These are phyloP conservation scores for Wickerhamiella azymoides DNA, from an alignment of 805 yeast species.

Conservation along the genomic window DNA sequence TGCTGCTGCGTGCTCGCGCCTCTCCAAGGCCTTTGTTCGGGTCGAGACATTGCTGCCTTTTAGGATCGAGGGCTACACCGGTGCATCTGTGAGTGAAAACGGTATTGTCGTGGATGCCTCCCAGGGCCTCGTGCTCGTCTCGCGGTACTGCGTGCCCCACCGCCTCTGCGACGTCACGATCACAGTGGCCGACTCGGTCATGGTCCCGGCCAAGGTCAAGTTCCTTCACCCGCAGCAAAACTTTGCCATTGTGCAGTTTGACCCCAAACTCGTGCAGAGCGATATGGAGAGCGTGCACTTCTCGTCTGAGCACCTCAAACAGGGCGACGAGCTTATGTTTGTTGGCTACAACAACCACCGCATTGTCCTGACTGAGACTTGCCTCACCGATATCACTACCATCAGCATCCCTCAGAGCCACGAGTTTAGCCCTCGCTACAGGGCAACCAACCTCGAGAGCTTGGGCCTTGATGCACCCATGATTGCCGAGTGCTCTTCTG, in stretches of 20 bases:
- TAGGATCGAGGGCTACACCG: slow-evolving; percentile 62
- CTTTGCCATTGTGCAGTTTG: slow-evolving; percentile 44
- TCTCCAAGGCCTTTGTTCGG: slow-evolving; percentile 57
- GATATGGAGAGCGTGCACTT: slow-evolving; percentile 51
- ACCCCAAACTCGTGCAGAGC: slow-evolving; percentile 58
- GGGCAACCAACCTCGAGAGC: slow-evolving; percentile 74
- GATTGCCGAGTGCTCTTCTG: slow-evolving; percentile 63
- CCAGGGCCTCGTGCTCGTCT: slow-evolving; percentile 65
- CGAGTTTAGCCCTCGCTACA: slow-evolving; percentile 58
- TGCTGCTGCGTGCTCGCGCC: slow-evolving; percentile 35
- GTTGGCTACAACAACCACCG: slow-evolving; percentile 68
- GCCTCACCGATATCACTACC: slow-evolving; percentile 62
- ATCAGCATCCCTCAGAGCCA: slow-evolving; percentile 53
- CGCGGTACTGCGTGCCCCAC: slow-evolving; percentile 70
- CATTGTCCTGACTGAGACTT: slow-evolving; percentile 58
- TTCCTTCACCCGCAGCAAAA: slow-evolving; percentile 26
- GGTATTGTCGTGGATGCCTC: slow-evolving; percentile 75
- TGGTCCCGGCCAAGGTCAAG: slow-evolving; percentile 64
- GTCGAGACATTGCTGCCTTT: slow-evolving; percentile 53
- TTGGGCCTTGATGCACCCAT: slow-evolving; percentile 59
- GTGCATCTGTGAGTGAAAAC: slow-evolving; percentile 45
- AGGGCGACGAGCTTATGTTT: slow-evolving; percentile 61
- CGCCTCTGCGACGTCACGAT: slow-evolving; percentile 62
- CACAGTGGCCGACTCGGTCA: slow-evolving; percentile 73
- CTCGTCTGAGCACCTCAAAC: slow-evolving; percentile 5